A percentile compares a stretch with the other conserved stretches of the same genome.
Evolutionary conservation across 2,329 filamentous ascomycete species (phyloP).

Genomic region (Emergomyces pasteurianus): DNA sequence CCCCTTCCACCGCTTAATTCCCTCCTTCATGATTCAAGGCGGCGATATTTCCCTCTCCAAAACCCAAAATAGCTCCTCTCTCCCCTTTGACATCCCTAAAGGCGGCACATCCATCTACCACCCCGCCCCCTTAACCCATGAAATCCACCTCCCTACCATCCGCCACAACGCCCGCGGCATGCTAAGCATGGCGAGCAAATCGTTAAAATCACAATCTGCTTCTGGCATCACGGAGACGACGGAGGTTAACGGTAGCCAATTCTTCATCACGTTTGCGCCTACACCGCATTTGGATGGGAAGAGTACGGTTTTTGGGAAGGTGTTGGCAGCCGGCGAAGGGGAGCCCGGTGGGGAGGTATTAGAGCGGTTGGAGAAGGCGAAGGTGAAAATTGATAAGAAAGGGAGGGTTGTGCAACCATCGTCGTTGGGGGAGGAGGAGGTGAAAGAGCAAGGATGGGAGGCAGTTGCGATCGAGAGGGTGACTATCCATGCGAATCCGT

Average conservation of each 20-base stretch:
- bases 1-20: conserved; percentile 52
- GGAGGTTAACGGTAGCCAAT: conserved; percentile 47
- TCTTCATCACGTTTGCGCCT: conserved; percentile 51
- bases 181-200: conserved; percentile 48
- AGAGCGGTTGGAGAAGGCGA: conserved; percentile 45
- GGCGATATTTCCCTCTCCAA: conserved; percentile 39
- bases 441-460: conserved; percentile 31
- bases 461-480: conserved; percentile 43
- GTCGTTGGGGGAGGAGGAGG: conserved; percentile 21
- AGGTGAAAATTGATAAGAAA: conserved; percentile 52
- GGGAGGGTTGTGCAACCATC: conserved; percentile 39
- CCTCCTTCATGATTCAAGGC: conserved; percentile 53
- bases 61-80: conserved; percentile 29
- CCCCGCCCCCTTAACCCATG: conserved; percentile 46
- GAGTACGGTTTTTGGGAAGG: conserved; percentile 54
- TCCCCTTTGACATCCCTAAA: conserved; percentile 40
- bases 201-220: conserved; percentile 32
- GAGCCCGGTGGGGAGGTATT: conserved; percentile 34
- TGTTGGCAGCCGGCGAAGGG: conserved; percentile 41
- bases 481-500: conserved; percentile 52
- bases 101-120: conserved; percentile 45
- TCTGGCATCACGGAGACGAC: conserved; percentile 18
- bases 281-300: conserved; percentile 54
- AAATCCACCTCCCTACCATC: conserved; percentile 46
- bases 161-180: conserved; percentile 47